A percentile compares a stretch with the other conserved stretches of the same genome.
Conservation (phyloP, 2,329 filamentous ascomycete species). For the Thielaviopsis populi region DNA sequence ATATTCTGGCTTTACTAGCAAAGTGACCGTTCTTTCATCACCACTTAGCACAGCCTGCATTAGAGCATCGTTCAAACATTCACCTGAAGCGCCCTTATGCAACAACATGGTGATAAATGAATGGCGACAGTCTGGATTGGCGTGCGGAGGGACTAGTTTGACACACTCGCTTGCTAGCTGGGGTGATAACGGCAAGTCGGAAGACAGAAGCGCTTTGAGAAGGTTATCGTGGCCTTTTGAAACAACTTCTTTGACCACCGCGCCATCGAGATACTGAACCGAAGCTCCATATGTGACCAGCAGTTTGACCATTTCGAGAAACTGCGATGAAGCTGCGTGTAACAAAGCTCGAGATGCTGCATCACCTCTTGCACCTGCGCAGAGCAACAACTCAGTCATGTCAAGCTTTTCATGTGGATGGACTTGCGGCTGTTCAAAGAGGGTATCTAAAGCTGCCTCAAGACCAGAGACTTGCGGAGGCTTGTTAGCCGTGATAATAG, state of each 20-base stretch:
- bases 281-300: conserved; percentile 39
- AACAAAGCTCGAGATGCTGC: conserved; percentile 35
- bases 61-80: conserved; percentile 33
- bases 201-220: conserved; percentile 32
- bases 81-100: conserved; percentile 35
- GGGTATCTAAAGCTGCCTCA: conserved; percentile 34
- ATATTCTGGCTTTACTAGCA: conserved; percentile 37
- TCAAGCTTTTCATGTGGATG: conserved; percentile 35
- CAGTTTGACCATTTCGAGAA: conserved; percentile 40
- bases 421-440: conserved; percentile 33
- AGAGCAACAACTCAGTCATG: conserved; percentile 41
- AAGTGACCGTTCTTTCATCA: conserved; percentile 32
- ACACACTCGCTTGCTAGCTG: conserved; percentile 36
- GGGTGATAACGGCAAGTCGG: conserved; percentile 30
- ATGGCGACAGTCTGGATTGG: conserved; percentile 31
- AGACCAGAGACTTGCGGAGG: conserved; percentile 36
- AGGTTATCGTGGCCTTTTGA: conserved; percentile 32
- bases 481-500: conserved; percentile 37
- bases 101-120: conserved; percentile 33
- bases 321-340: conserved; percentile 34
- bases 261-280: conserved; percentile 37
- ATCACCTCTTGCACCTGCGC: conserved; percentile 41
- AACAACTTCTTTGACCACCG: conserved; percentile 35
- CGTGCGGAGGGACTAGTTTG: conserved; percentile 32
- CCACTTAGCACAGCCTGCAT: conserved; percentile 34